These are phyloP conservation scores for Talaromyces sp. DNA, from an alignment of 2,329 filamentous ascomycete genomes.

Conservation along the genomic window DNA sequence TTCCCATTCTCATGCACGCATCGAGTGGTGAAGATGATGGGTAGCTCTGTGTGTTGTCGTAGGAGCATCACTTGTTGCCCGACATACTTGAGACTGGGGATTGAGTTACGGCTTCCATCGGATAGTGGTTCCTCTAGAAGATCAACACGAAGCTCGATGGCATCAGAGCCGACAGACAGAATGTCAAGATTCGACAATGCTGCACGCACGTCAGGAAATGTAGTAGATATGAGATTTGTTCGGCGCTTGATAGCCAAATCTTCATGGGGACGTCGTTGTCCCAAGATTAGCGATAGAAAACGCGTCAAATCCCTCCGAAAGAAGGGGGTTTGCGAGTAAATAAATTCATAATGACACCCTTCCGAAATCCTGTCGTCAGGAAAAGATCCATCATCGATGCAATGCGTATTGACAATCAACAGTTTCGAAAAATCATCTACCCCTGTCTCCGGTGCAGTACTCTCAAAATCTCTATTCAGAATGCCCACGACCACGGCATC, in stretches of 20 bases:
- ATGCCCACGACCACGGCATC: slow-evolving; percentile 67
- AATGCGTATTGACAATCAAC: slow-evolving; percentile 72
- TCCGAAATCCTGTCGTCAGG: slow-evolving; percentile 64
- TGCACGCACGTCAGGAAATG: slow-evolving; percentile 79
- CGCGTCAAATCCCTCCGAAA: slow-evolving; percentile 72
- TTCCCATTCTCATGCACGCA: slow-evolving; percentile 78
- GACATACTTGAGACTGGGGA: slow-evolving; percentile 79
- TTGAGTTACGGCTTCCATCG: slow-evolving; percentile 59
- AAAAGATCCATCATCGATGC: slow-evolving; percentile 66
- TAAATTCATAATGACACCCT: slow-evolving; percentile 78
- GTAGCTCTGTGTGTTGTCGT: slow-evolving; percentile 77
- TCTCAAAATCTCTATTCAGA: slow-evolving; percentile 54
- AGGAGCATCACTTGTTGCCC: slow-evolving; percentile 82
- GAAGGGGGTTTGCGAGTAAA: slow-evolving; percentile 71
- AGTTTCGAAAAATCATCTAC: slow-evolving; percentile 48
- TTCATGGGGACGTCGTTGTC: slow-evolving; percentile 74
- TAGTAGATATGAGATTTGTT: slow-evolving; percentile 83
- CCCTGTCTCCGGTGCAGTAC: slow-evolving; percentile 58
- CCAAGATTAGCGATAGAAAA: slow-evolving; percentile 74
- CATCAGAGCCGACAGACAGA: slow-evolving; percentile 79
- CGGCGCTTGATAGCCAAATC: slow-evolving; percentile 67
- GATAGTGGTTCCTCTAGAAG: slow-evolving; percentile 68
- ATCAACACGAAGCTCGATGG: slow-evolving; percentile 80
- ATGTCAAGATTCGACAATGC: slow-evolving; percentile 84
- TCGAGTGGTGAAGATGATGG: slow-evolving; percentile 85